Conservation (phyloP, 805 yeast genomes). For the Citeromyces nyonsensis region DNA sequence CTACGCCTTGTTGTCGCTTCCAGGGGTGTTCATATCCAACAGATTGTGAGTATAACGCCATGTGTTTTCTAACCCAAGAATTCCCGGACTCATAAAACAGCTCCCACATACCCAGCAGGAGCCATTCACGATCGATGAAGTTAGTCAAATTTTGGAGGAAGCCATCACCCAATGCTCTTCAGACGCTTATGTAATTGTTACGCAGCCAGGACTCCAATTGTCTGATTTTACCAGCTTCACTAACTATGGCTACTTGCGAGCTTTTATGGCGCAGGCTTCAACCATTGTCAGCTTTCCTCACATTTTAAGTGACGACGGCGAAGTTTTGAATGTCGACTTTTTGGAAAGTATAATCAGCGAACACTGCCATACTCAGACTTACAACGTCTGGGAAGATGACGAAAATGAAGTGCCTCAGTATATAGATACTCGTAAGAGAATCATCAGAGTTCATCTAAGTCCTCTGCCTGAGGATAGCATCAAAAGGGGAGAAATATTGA, state of each 20-base stretch:
- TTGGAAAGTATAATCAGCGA: constrained; percentile 23
- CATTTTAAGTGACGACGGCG: constrained; percentile 8
- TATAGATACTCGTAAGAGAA: constrained; percentile 46
- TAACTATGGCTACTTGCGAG: constrained; percentile 30
- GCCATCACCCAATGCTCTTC: constrained; percentile 25
- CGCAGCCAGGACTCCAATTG: constrained; percentile 33
- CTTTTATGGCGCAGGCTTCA: constrained; percentile 39
- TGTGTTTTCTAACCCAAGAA: constrained; percentile 10
- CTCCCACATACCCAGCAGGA: constrained; percentile 13
- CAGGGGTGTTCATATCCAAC: no score
- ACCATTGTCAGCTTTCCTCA: constrained; percentile 46
- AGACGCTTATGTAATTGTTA: constrained; percentile 39
- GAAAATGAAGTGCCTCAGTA: constrained; percentile 34
- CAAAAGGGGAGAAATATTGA: constrained; percentile 9
- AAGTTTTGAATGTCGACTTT: constrained; percentile 22
- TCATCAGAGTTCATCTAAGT: constrained; percentile 43
- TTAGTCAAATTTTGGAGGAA: constrained; percentile 6
- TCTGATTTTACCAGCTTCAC: constrained; percentile 26
- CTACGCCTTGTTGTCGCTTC: no score
- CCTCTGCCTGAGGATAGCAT: constrained; percentile 33
- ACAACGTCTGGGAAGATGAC: constrained; percentile 20
- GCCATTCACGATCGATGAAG: constrained; percentile 13
- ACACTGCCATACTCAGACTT: constrained; percentile 35
- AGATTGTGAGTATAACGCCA: no score
- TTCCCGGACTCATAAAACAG: constrained; percentile 13